Base-by-base conservation (phyloP, 1,139 yeast genomes). In the Pichia kudriavzevii region DNA sequence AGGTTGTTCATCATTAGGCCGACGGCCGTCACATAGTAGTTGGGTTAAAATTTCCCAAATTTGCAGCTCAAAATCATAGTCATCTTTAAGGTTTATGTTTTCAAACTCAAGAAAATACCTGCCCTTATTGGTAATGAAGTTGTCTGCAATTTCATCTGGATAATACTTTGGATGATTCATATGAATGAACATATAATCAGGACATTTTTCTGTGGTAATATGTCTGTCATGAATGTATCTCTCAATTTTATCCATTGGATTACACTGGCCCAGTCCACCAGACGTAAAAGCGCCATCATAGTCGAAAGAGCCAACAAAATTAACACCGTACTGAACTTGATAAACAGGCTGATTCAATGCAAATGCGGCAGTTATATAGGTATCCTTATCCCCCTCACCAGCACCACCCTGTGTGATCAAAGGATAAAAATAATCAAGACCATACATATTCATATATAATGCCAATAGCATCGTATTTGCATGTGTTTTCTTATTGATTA, bases 381-480 rank as follows among this genome's bases (percentile, higher is more conserved):
- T 75, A 46, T 77, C 84, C 53, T 76, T 77, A 47, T 77, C 84
- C 31, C 84, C 84, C 56, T 77, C 81, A 18, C 83, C 84, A 1
- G 82, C 81, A 11, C 78, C 66, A 6, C 83, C 82, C 54, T 75
- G 83, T 0, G 81, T 69, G 45, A 76, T 56, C 37, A 77, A 53
- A 4, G 81, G 77, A 48, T 76, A 76, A 51, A 74, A 77, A 45
- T 60, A 64, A 26, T 69, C 52, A 8, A 80, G 79, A 0, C 84
- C 84, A 55, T 62, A 72, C 4, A 74, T 61, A 51, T 76, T 76
- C 48, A 76, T 75, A 54, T 75, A 77, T 22, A 76, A 55, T 4
- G 76, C 62, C 22, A 76, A 55, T 22, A 75, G 53, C 35, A 76
- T 53, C 0, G 80, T 70, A 30, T 64, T 64, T 28, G 63, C 56